phyloP scores from a whole-genome alignment of 345 rosid species.

The Pugionium dolabratum region DNA sequence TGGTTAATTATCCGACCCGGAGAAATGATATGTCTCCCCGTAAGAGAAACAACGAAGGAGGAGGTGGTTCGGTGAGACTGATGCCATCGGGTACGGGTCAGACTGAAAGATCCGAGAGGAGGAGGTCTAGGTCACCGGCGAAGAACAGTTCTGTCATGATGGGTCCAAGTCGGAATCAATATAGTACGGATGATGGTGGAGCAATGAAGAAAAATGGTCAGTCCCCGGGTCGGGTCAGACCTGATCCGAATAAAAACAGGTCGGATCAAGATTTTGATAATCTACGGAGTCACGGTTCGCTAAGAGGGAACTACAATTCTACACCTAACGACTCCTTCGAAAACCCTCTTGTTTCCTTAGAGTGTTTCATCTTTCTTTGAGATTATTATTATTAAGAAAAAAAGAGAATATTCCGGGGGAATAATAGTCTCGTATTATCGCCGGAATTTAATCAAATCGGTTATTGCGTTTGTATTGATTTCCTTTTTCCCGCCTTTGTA shows the following conservation, averaged over 20 bases:
- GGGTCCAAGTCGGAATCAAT: slow-evolving; percentile 17
- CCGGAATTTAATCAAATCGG: background rate
- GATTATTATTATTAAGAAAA: background rate
- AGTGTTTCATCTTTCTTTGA: slow-evolving; percentile 85
- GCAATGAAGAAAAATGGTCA: slow-evolving; percentile 49
- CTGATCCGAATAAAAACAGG: slow-evolving; percentile 37
- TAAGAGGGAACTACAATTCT: background rate
- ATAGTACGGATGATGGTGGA: slow-evolving; percentile 41
- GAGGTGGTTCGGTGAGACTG: slow-evolving; percentile 39
- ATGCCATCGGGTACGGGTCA: slow-evolving; percentile 42
- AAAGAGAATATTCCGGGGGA: slow-evolving; percentile 1
- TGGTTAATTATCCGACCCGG: slow-evolving; percentile 44
- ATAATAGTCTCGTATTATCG: slow-evolving; percentile 14
- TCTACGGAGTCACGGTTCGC: background rate
- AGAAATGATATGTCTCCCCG: slow-evolving; percentile 59
- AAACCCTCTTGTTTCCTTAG: slow-evolving; percentile 81
- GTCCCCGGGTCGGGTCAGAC: slow-evolving; percentile 66
- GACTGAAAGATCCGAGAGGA: slow-evolving; percentile 58
- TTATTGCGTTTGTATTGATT: too few relatives aligned
- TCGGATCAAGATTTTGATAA: slow-evolving; percentile 24
- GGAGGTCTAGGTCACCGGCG: slow-evolving; percentile 73
- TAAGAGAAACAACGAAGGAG: slow-evolving; percentile 37
- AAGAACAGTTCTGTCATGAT: slow-evolving; percentile 49
- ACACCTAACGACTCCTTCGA: slow-evolving; percentile 59
- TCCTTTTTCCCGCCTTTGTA: background rate